phyloP scores from a whole-genome alignment of 2,329 filamentous ascomycete genomes.

The Pseudogymnoascus sp. region DNA sequence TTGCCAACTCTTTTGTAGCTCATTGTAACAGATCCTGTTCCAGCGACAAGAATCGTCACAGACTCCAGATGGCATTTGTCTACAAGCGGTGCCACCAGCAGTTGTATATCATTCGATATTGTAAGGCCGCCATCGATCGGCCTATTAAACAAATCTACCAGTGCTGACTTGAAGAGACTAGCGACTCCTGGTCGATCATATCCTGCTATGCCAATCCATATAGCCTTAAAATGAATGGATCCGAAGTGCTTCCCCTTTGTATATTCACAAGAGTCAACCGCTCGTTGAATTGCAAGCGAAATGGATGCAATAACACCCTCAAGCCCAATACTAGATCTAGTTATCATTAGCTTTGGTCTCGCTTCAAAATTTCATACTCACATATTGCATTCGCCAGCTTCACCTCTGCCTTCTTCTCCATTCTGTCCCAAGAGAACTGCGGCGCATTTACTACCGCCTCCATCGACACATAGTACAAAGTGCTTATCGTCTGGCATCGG shows the following conservation, averaged over 20 bases:
- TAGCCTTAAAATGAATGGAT: conserved; percentile 22
- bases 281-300: conserved; percentile 24
- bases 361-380: conserved; percentile 15
- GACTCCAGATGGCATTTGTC: conserved; percentile 18
- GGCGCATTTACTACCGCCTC: conserved; percentile 37
- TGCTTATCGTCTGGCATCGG: background rate
- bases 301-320: conserved; percentile 25
- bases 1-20: conserved; percentile 26
- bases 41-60: conserved; percentile 34
- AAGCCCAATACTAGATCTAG: conserved; percentile 26
- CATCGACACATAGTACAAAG: conserved; percentile 35
- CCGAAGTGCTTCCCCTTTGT: conserved; percentile 13
- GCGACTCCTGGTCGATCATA: conserved; percentile 32
- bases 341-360: conserved; percentile 14
- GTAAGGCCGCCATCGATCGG: conserved; percentile 19
- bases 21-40: conserved; percentile 39
- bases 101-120: conserved; percentile 36
- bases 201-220: conserved; percentile 37
- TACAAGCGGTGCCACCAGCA: conserved; percentile 28
- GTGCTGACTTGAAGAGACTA: conserved; percentile 22
- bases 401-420: conserved; percentile 26
- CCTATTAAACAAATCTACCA: conserved; percentile 28
- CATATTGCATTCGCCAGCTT: conserved; percentile 35
- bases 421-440: conserved; percentile 29
- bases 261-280: conserved; percentile 17